Conservation (phyloP, 2,329 filamentous ascomycete genomes). For the Coniosporium tulheliwenetii region DNA sequence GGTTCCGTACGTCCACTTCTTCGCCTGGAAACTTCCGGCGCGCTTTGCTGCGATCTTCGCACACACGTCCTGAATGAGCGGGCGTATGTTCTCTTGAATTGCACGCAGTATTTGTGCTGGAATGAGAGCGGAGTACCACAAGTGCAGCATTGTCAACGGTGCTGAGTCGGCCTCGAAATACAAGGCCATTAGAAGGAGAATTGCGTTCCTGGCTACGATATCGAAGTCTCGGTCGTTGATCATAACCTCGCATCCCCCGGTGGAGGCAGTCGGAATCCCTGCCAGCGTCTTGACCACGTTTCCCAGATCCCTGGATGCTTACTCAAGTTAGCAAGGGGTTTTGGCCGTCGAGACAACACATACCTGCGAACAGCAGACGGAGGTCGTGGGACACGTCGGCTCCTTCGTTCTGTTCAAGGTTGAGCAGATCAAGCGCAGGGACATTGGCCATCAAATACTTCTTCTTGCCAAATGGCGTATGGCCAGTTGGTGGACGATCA, state of each 20-base stretch:
- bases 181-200: slow-evolving; percentile 22
- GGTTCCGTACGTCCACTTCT: too few relatives aligned
- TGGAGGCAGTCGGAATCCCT: slow-evolving; percentile 15
- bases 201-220: slow-evolving; percentile 8
- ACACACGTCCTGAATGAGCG: too few relatives aligned
- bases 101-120: too few relatives aligned
- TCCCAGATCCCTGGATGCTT: slow-evolving; percentile 22
- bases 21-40: too few relatives aligned
- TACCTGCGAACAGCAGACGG: slow-evolving; percentile 20
- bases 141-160: too few relatives aligned
- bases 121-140: too few relatives aligned
- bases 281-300: slow-evolving; percentile 27
- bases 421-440: slow-evolving; percentile 24
- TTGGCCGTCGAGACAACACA: slow-evolving; percentile 1
- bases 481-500: background rate
- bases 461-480: slow-evolving; percentile 5
- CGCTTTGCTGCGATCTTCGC: too few relatives aligned
- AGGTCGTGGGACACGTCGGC: background rate
- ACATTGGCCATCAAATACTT: slow-evolving; percentile 27
- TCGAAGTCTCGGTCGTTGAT: slow-evolving; percentile 26
- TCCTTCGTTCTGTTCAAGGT: slow-evolving; percentile 16
- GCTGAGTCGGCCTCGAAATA: too few relatives aligned
- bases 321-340: background rate
- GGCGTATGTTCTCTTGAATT: too few relatives aligned
- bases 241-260: slow-evolving; percentile 8